A percentile compares a stretch with the other conserved stretches of the same genome.
Conservation (phyloP, 768 basidiomycete genomes). For the Tylopilus sp. region DNA sequence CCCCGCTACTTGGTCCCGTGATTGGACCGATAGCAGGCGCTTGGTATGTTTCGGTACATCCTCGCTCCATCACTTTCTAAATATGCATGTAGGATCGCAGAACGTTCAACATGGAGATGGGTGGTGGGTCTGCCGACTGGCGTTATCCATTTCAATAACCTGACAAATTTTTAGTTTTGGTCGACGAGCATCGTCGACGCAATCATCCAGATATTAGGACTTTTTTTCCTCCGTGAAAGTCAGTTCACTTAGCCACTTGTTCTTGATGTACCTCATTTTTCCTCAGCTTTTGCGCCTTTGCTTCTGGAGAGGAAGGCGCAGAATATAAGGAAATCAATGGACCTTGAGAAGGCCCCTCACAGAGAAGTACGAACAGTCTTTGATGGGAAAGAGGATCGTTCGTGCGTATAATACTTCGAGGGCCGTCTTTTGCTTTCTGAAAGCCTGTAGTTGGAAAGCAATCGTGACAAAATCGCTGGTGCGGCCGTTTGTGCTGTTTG, state of each 20-base stretch:
- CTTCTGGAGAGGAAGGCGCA: slow-evolving; percentile 51
- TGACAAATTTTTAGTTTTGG: slow-evolving; percentile 48
- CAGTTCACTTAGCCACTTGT: slow-evolving; percentile 13
- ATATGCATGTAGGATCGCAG: slow-evolving; percentile 10
- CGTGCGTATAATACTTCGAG: slow-evolving; percentile 34
- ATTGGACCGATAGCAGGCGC: slow-evolving; percentile 61
- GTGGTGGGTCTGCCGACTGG: slow-evolving; percentile 40
- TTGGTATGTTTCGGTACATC: slow-evolving; percentile 35
- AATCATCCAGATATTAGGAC: slow-evolving; percentile 49
- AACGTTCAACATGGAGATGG: slow-evolving; percentile 69
- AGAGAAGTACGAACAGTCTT: slow-evolving; percentile 46
- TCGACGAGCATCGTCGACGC: slow-evolving; percentile 58
- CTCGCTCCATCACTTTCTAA: neutral
- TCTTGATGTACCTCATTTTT: neutral
- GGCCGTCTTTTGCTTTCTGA: neutral
- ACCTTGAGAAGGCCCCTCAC: slow-evolving; percentile 42
- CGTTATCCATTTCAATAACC: neutral
- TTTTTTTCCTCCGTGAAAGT: slow-evolving; percentile 65
- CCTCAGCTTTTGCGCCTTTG: slow-evolving; percentile 26
- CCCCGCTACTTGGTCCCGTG: slow-evolving; percentile 63
- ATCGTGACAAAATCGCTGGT: slow-evolving; percentile 52
- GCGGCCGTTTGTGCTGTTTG: slow-evolving; percentile 68
- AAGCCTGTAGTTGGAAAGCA: slow-evolving; percentile 41
- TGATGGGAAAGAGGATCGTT: slow-evolving; percentile 38
- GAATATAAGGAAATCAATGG: slow-evolving; percentile 40